Conservation (phyloP, 306 rosid species). For the Rubus parviflorus region DNA sequence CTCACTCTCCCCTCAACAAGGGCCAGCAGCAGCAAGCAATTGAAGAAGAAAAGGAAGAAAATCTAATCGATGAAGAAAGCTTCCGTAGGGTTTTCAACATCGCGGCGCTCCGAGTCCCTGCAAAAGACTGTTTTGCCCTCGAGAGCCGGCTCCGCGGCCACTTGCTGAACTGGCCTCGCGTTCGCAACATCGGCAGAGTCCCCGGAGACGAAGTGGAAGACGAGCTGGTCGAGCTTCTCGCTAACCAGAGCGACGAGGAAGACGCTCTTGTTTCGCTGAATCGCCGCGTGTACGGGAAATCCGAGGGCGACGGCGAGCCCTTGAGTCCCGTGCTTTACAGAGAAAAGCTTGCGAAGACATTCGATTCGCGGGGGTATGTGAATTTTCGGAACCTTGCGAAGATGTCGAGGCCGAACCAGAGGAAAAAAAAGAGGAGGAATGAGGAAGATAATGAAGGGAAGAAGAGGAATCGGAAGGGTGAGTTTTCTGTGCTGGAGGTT, state of each 20-base stretch:
- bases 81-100: constrained; percentile 66
- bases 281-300: constrained; percentile 60
- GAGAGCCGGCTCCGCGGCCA: constrained; percentile 87
- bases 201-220: constrained; percentile 77
- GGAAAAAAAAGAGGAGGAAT: constrained; percentile 42
- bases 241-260: background rate
- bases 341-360: constrained; percentile 65
- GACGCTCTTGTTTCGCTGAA: constrained; percentile 41
- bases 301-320: constrained; percentile 55
- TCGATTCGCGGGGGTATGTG: constrained; percentile 67
- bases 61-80: constrained; percentile 36
- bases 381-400: constrained; percentile 73
- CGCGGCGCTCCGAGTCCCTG: constrained; percentile 81
- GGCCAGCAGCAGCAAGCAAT: background rate
- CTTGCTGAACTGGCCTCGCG: constrained; percentile 92
- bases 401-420: constrained; percentile 76
- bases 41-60: constrained; percentile 23
- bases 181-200: constrained; percentile 83
- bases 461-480: constrained; percentile 40
- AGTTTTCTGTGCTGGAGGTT: constrained; percentile 55
- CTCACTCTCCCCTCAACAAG: background rate
- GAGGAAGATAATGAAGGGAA: constrained; percentile 28
- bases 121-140: constrained; percentile 63
- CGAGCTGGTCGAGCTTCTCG: constrained; percentile 35
- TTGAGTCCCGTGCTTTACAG: constrained; percentile 72